A percentile compares a stretch with the other conserved stretches of the same genome.
phyloP scores from a whole-genome alignment of 2,329 filamentous ascomycete genomes.

The Chalara sp. region DNA sequence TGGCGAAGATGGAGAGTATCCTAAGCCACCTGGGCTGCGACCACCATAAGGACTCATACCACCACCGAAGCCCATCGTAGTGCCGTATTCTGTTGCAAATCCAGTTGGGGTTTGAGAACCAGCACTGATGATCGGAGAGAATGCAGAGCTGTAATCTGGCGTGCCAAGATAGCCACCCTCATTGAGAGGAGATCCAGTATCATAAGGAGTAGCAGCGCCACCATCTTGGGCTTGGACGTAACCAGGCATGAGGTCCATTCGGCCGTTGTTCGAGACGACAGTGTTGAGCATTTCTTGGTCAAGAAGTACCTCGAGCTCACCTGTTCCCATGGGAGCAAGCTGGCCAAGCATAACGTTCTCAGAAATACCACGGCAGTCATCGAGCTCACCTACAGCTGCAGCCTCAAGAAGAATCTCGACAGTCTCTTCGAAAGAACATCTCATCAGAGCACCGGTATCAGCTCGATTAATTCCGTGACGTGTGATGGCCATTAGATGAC shows the following conservation, averaged over 20 bases:
- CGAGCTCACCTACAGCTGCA: conserved; percentile 87
- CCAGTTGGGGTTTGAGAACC: conserved; percentile 66
- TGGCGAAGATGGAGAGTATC: conserved; percentile 65
- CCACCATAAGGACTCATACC: conserved; percentile 57
- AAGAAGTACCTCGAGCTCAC: conserved; percentile 87
- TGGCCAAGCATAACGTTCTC: conserved; percentile 99
- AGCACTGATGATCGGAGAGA: conserved; percentile 71
- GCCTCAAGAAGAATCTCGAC: conserved; percentile 97
- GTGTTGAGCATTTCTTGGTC: conserved; percentile 95
- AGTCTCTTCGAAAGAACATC: conserved; percentile 98
- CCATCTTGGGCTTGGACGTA: conserved; percentile 69
- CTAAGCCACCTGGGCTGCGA: conserved; percentile 58
- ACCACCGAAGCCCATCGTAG: conserved; percentile 36
- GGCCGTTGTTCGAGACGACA: conserved; percentile 85
- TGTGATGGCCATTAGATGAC: conserved; percentile 90
- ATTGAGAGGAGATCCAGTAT: conserved; percentile 73
- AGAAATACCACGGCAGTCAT: conserved; percentile 96
- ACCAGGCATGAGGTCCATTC: conserved; percentile 74
- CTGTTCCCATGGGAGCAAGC: conserved; percentile 93
- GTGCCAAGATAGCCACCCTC: conserved; percentile 62
- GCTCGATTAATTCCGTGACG: conserved; percentile 98
- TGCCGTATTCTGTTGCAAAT: conserved; percentile 54
- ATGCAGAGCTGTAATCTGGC: conserved; percentile 52
- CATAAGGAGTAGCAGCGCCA: conserved; percentile 91
- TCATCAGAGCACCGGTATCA: conserved; percentile 96